A percentile compares a stretch with the other conserved stretches of the same genome.
These are phyloP conservation scores for Scheffersomyces quercinus DNA, from an alignment of 1,139 yeast species.

Conservation along the genomic window DNA sequence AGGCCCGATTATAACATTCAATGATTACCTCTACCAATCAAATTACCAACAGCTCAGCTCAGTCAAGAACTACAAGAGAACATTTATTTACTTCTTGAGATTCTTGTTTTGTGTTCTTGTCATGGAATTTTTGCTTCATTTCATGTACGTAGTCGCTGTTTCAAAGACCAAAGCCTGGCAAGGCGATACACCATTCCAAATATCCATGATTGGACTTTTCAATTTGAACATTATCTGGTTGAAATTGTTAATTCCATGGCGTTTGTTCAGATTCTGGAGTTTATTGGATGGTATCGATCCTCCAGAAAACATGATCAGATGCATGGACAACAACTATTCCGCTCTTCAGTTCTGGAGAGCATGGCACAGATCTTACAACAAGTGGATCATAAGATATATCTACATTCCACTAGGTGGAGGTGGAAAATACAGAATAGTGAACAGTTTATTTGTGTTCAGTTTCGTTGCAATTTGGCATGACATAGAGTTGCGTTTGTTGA, in stretches of 20 bases:
- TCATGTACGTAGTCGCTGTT: slow-evolving; percentile 89
- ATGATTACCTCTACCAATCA: slow-evolving; percentile 82
- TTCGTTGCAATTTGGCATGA: slow-evolving; percentile 99
- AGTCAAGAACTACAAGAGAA: slow-evolving; percentile 49
- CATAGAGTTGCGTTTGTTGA: slow-evolving; percentile 75
- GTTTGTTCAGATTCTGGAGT: slow-evolving; percentile 91
- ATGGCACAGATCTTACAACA: slow-evolving; percentile 94
- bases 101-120: slow-evolving; percentile 70
- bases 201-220: slow-evolving; percentile 91
- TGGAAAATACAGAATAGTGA: slow-evolving; percentile 62
- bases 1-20: slow-evolving; percentile 92
- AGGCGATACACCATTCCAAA: slow-evolving; percentile 86
- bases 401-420: slow-evolving; percentile 91
- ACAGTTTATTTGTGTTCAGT: slow-evolving; percentile 85
- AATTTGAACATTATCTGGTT: slow-evolving; percentile 91
- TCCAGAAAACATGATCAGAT: slow-evolving; percentile 96
- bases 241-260: slow-evolving; percentile 91
- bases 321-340: slow-evolving; percentile 92
- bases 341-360: slow-evolving; percentile 97
- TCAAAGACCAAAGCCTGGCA: slow-evolving; percentile 88
- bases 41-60: slow-evolving; percentile 48
- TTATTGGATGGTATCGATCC: slow-evolving; percentile 89
- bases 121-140: slow-evolving; percentile 89
- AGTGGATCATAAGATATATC: slow-evolving; percentile 82
- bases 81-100: slow-evolving; percentile 62